phyloP scores from a whole-genome alignment of 2,329 filamentous ascomycete genomes.

The Botryotinia globosa region DNA sequence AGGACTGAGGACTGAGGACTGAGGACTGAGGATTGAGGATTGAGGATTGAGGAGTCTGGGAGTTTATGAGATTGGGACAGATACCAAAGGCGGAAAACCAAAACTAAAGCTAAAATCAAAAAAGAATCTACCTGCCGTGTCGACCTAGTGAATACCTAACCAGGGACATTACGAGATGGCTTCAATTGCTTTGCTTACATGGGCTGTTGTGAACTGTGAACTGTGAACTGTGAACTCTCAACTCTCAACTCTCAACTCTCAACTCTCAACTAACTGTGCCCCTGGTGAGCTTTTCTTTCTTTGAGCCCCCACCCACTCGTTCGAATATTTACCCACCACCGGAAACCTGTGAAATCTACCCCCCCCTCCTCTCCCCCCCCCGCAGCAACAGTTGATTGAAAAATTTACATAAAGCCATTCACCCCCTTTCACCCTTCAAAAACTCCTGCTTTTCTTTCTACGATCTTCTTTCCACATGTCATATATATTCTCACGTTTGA shows the following conservation, averaged over 20 bases:
- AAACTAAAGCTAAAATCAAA: not conserved
- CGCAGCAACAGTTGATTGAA: slow-evolving; percentile 1
- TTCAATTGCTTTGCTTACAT: not conserved
- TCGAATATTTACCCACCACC: not conserved
- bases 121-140: not conserved
- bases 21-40: no score
- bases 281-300: not conserved
- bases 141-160: not conserved
- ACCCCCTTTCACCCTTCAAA: not conserved
- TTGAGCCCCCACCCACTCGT: not conserved
- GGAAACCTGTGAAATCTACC: not conserved
- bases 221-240: no score
- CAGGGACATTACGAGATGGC: not conserved
- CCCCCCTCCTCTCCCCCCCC: slow-evolving; percentile 15
- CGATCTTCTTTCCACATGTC: slow-evolving; percentile 22
- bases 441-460: not conserved
- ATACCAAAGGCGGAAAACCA: not conserved
- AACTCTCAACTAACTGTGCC: no score
- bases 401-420: slow-evolving; percentile 21
- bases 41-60: not conserved
- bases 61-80: not conserved
- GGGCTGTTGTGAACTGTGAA: not conserved
- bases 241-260: no score
- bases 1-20: no score
- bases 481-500: slow-evolving; percentile 16